Percentiles rank a stretch among this genome's conserved stretches.
These are phyloP conservation scores for Psophocarpus tetragonolobus DNA, from an alignment of 306 rosid species.

Conservation along the genomic window DNA sequence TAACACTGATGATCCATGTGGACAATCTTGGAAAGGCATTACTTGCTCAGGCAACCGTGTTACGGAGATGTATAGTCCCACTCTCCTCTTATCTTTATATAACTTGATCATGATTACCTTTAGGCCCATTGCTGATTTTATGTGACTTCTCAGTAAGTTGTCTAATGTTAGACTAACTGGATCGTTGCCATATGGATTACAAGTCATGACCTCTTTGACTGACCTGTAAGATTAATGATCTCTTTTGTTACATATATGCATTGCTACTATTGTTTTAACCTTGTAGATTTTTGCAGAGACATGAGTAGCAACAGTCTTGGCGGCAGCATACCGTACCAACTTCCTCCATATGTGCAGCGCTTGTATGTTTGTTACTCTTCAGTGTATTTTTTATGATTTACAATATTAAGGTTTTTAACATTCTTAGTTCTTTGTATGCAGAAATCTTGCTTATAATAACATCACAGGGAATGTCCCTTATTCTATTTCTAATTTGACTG, in stretches of 20 bases:
- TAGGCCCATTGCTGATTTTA: slow-evolving; percentile 28
- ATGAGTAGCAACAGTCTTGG: slow-evolving; percentile 77
- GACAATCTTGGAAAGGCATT: slow-evolving; percentile 87
- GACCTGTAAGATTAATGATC: slow-evolving; percentile 62
- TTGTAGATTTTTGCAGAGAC: slow-evolving; percentile 63
- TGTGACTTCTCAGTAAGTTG: slow-evolving; percentile 53
- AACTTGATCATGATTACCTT: slow-evolving; percentile 13
- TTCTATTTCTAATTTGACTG: slow-evolving; percentile 60
- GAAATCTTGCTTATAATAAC: slow-evolving; percentile 75
- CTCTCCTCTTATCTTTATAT: slow-evolving; percentile 20
- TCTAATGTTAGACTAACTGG: slow-evolving; percentile 76
- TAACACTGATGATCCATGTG: slow-evolving; percentile 82
- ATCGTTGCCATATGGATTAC: slow-evolving; percentile 53
- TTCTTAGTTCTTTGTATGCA: slow-evolving; percentile 46
- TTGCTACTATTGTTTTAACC: slow-evolving; percentile 29
- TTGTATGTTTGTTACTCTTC: slow-evolving; percentile 57
- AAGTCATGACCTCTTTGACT: slow-evolving; percentile 55
- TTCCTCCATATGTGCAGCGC: slow-evolving; percentile 70
- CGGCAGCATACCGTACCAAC: slow-evolving; percentile 63
- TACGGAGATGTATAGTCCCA: slow-evolving; percentile 67
- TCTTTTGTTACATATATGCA: slow-evolving; percentile 3
- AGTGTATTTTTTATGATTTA: slow-evolving; percentile 15
- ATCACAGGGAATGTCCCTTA: slow-evolving; percentile 70
- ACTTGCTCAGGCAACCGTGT: slow-evolving; percentile 72
- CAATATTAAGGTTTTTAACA: slow-evolving; percentile 19